Percentiles rank a stretch among this genome's conserved stretches.
Conservation (phyloP, 495 filamentous ascomycete species). For the Parmelia sp. region DNA sequence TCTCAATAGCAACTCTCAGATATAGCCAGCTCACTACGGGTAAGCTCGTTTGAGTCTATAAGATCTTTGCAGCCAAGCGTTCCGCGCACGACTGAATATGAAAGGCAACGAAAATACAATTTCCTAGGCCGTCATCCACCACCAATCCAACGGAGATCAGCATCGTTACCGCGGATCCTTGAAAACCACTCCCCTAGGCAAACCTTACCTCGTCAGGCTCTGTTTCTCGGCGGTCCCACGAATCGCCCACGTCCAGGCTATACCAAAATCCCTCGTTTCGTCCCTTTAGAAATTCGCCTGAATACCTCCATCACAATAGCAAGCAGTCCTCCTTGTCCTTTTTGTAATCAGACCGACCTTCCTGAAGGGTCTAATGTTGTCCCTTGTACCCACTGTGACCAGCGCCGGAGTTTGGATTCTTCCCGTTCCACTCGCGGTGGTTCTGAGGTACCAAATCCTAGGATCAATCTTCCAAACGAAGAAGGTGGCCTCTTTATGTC, state of each 20-base stretch:
- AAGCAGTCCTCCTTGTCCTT: neutral
- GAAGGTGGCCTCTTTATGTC: neutral
- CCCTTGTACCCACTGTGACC: neutral
- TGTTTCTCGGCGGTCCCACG: neutral
- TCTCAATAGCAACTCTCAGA: neutral
- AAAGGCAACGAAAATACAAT: neutral
- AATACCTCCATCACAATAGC: neutral
- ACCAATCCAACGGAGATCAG: constrained; percentile 6
- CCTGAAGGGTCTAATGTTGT: neutral
- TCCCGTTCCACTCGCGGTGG: constrained; percentile 4
- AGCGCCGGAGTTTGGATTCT: neutral
- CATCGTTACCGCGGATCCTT: constrained; percentile 5
- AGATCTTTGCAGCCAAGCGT: neutral
- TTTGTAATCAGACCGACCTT: neutral
- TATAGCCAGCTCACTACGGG: neutral
- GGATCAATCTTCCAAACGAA: too few relatives aligned
- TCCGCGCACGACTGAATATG: neutral
- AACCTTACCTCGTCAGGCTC: neutral
- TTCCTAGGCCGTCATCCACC: constrained; percentile 15
- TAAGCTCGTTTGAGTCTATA: constrained; percentile 1
- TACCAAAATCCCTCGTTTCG: constrained; percentile 6
- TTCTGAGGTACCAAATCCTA: neutral
- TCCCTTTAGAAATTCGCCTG: constrained; percentile 13
- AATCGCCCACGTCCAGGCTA: constrained; percentile 7
- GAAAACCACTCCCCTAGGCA: neutral